Conservation (phyloP, 1,284 basidiomycete species). For the Malassezia psittaci region DNA sequence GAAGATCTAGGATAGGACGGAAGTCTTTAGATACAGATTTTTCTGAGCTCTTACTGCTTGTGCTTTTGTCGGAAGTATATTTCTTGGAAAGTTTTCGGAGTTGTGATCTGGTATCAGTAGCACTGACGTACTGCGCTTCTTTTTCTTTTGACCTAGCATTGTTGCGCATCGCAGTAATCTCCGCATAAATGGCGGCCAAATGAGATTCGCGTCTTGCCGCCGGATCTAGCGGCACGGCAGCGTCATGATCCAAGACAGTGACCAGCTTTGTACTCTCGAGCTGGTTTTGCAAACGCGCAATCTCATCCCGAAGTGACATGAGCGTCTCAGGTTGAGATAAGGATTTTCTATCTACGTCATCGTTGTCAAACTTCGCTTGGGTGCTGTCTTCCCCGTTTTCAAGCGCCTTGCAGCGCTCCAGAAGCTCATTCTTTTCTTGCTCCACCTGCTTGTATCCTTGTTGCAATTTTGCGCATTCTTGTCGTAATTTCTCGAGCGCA, state of each 20-base stretch:
- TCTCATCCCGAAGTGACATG: background rate
- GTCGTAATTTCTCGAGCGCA: background rate
- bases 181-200: constrained; percentile 5
- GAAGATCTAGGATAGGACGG: background rate
- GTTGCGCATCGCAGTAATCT: constrained; percentile 12
- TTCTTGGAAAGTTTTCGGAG: constrained; percentile 10
- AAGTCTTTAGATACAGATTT: constrained; percentile 6
- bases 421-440: background rate
- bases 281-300: background rate
- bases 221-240: background rate
- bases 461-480: background rate
- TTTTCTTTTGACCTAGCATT: constrained; percentile 5
- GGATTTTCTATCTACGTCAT: background rate
- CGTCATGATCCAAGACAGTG: background rate
- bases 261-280: background rate
- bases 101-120: background rate
- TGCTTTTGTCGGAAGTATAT: background rate
- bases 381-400: background rate
- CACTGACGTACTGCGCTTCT: constrained; percentile 2
- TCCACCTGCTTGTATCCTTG: background rate
- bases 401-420: background rate
- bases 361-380: background rate
- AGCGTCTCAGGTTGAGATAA: background rate
- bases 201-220: background rate
- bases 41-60: background rate